Percentiles rank a stretch among this genome's conserved stretches.
These are phyloP conservation scores for Salix viminalis DNA, from an alignment of 345 rosid genomes.

Conservation along the genomic window DNA sequence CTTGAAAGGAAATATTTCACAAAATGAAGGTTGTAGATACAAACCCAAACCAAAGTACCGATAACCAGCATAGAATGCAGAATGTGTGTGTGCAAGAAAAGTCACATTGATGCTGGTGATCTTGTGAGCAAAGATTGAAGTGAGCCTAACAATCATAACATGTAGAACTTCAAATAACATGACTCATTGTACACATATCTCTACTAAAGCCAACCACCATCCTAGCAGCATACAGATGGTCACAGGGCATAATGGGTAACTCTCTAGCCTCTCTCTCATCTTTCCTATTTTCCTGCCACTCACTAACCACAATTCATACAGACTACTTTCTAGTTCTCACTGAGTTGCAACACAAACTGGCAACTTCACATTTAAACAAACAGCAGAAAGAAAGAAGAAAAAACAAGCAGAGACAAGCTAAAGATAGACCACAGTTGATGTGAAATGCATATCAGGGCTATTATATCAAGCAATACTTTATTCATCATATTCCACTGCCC, in stretches of 20 bases:
- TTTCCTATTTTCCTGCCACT: not conserved
- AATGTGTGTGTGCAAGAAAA: not conserved
- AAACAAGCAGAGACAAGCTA: not conserved
- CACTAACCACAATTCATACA: not conserved
- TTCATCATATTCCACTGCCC: constrained; percentile 99
- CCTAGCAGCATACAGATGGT: not conserved
- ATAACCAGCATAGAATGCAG: not conserved
- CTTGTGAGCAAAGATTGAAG: not conserved
- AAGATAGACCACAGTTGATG: not conserved
- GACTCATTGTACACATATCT: not conserved
- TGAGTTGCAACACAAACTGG: not conserved
- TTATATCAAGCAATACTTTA: constrained; percentile 44
- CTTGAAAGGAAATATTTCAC: not conserved
- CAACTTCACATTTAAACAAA: not conserved
- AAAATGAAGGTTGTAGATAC: not conserved
- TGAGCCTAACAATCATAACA: not conserved
- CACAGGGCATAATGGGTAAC: not conserved
- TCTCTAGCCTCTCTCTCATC: not conserved
- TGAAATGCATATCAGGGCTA: not conserved
- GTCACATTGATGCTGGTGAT: not conserved
- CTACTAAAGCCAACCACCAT: not conserved
- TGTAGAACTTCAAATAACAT: not conserved
- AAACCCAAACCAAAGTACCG: not conserved
- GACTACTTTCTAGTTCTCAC: not conserved
- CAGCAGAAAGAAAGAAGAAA: not conserved